Base-by-base conservation (phyloP, 2,329 filamentous ascomycete genomes). In the Polychaeton citri region DNA sequence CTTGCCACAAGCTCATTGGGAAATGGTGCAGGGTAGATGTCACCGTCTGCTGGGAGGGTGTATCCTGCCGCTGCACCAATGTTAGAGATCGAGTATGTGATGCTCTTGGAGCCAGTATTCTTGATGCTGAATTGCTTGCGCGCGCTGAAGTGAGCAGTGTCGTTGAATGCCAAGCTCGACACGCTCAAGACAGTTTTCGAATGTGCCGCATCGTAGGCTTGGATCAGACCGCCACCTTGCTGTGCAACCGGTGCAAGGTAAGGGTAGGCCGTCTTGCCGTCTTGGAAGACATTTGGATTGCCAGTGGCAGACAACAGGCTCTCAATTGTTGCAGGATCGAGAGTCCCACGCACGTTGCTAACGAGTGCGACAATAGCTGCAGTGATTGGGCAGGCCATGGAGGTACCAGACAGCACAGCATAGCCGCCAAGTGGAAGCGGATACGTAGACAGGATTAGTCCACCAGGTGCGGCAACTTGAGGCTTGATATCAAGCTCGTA, bases 121-220 rank as follows among this genome's bases (percentile, higher is more conserved):
- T 55, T 63, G 43, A 80, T 62, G 26, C 61, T 66, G 49, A 79
- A 74, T 43, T 66, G 65, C 30, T 66, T 57, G 2, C 57, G 59
- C 8, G 60, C 53, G 32, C 53, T 51, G 42, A 75, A 68, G 59
- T 78, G 52, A 43, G 72, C 69, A 0, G 73, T 75, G 51, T 80
- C 75, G 50, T 79, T 79, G 57, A 79, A 77, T 3, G 71, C 66
- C 10, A 80, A 55, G 51, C 67, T 71, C n/a, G 69, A 69, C 7
- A 63, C 65, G 45, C 65, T 68, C 15, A 79, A 57, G 9, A 71
- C 48, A 2, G 68, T 66, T 2, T 63, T 71, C 12, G 68, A 60
- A 44, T 69, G 65, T 5, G 74, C 70, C 3, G 73, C 71, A 38
- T 76, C 69, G 42, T 69, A 69, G 3, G 72, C 74, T 44, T 76